Evolutionary conservation across 352 stramenopile species (phyloP), one percentile per base, ranked within the genome.

Genomic region (Globisporangium recalcitrans): DNA sequence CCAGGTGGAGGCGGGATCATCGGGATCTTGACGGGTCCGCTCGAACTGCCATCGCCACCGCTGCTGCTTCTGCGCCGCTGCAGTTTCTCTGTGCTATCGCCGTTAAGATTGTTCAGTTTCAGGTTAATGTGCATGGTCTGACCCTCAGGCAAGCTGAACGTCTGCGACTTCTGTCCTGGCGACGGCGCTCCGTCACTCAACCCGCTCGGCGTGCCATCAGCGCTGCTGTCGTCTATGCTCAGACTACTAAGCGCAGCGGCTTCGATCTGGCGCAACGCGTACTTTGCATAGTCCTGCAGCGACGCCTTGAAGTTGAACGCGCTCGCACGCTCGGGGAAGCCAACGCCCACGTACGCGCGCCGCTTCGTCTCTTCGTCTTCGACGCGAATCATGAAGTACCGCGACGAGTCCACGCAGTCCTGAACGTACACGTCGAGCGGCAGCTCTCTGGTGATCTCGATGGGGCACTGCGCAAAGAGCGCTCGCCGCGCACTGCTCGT

Each of bases 301-400:
- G 81, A 78, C 1, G 86, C 86, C 62, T 92, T 93, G 64, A 95
- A 95, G 68, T 95, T 91, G 60, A 95, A 93, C 11, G 86, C 86
- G 19, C 65, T 76, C 6, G 83, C 65, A 36, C 86, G 81, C 63
- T 93, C 82, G 0, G 86, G 81, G 46, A 93, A 93, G 52, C 86
- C 86, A 21, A 93, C 74, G 51, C 86, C 86, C 6, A 95, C 66
- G 58, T 90, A 95, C 47, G 84, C 86, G 54, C 80, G 78, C 29
- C 84, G 83, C 36, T 81, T 77, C 21, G 75, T 91, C 40, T 72
- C 60, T 57, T 89, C 81, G 65, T 95, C 86, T 59, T 92, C 85
- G 55, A 93, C 78, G 57, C 86, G 86, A 19, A 95, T 32, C 80
- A 95, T 92, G 36, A 95, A 95, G 69, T 95, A 95, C 29, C 86